Evolutionary conservation across 495 filamentous ascomycete species (phyloP).

Genomic region (Neurospora sp.): DNA sequence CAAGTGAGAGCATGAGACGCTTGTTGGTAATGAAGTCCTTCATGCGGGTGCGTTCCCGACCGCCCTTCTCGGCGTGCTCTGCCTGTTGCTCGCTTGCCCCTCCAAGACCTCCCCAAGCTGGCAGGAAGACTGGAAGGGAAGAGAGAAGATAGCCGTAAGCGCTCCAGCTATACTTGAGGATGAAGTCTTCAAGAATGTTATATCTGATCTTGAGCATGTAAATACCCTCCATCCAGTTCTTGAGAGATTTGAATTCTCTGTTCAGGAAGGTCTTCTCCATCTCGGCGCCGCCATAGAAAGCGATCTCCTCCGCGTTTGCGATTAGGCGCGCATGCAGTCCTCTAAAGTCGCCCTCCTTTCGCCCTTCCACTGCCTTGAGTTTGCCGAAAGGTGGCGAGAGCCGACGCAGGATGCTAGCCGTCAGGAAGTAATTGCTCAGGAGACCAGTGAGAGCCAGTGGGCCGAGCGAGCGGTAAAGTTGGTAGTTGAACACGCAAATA

Average conservation of each 20-base stretch:
- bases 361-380: conserved; percentile 87
- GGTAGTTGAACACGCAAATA: conserved; percentile 93
- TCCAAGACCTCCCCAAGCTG: conserved; percentile 82
- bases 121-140: conserved; percentile 87
- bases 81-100: conserved; percentile 53
- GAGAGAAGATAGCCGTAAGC: conserved; percentile 92
- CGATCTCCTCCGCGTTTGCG: conserved; percentile 97
- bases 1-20: conserved; percentile 92
- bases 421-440: conserved; percentile 82
- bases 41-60: conserved; percentile 76
- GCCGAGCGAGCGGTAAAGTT: conserved; percentile 85
- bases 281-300: conserved; percentile 91
- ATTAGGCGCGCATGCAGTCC: conserved; percentile 82
- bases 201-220: conserved; percentile 95
- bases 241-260: conserved; percentile 80
- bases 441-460: conserved; percentile 81
- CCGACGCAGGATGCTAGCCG: conserved; percentile 74
- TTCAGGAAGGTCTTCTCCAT: conserved; percentile 87
- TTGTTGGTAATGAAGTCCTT: conserved; percentile 99
- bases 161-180: conserved; percentile 97
- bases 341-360: conserved; percentile 88
- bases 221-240: conserved; percentile 91
- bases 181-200: conserved; percentile 97
- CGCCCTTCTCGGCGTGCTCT: conserved; percentile 31
- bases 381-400: conserved; percentile 94